Evolutionary conservation across 2,329 filamentous ascomycete genomes (phyloP).

Genomic region (Fusarium protoensiforme): DNA sequence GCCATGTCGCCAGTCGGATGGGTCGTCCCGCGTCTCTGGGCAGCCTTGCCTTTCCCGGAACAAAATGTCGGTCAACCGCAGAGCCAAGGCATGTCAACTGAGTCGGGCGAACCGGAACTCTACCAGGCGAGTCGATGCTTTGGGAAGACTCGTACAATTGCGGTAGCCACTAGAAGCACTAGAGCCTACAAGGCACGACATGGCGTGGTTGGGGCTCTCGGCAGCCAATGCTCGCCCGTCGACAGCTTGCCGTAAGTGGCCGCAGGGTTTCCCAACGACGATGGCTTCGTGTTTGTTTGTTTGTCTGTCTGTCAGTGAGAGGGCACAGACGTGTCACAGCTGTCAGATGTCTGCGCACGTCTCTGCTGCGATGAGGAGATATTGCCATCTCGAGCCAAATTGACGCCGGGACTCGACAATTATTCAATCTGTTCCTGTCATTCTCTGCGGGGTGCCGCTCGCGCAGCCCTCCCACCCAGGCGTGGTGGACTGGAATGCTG

Average conservation of each 20-base stretch:
- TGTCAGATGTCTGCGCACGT: background rate
- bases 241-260: constrained; percentile 21
- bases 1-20: constrained; percentile 3
- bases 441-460: background rate
- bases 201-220: constrained; percentile 11
- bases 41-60: constrained; percentile 26
- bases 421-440: background rate
- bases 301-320: constrained; percentile 1
- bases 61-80: constrained; percentile 13
- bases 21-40: constrained; percentile 22
- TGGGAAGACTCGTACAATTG: constrained; percentile 5
- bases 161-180: constrained; percentile 7
- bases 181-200: constrained; percentile 1
- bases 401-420: background rate
- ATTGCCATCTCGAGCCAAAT: background rate
- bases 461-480: constrained; percentile 11
- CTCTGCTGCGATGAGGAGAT: background rate
- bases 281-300: constrained; percentile 9
- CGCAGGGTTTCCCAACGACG: constrained; percentile 24
- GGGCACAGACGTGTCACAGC: background rate
- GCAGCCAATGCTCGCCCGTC: background rate
- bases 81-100: constrained; percentile 15
- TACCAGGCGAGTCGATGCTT: constrained; percentile 21
- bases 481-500: constrained; percentile 38
- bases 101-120: constrained; percentile 29